phyloP scores from a whole-genome alignment of 495 filamentous ascomycete species.

The Penicillium waksmanii region DNA sequence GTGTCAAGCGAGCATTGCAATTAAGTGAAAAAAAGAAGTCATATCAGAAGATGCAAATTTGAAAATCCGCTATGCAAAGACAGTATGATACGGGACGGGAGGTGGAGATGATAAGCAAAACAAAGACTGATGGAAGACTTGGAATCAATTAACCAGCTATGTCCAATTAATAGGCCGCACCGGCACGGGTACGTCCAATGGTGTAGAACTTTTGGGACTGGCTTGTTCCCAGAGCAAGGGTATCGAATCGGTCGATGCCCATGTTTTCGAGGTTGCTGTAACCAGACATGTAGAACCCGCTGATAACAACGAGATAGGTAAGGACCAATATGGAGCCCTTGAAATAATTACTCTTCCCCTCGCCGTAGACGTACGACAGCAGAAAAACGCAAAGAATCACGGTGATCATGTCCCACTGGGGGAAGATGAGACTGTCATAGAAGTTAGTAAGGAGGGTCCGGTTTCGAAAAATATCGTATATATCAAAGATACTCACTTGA shows the following conservation, averaged over 20 bases:
- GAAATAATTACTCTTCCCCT: slow-evolving; percentile 80
- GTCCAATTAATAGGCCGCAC: slow-evolving; percentile 32
- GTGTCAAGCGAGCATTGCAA: too few species aligned
- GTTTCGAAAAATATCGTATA: too few species aligned
- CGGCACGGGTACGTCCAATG: slow-evolving; percentile 37
- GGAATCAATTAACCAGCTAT: neutral
- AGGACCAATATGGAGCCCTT: slow-evolving; percentile 91
- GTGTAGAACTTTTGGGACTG: slow-evolving; percentile 44
- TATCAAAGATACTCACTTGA: slow-evolving; percentile 58
- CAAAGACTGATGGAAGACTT: too few species aligned
- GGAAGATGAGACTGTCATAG: slow-evolving; percentile 79
- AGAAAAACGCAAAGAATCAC: slow-evolving; percentile 98
- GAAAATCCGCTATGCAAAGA: too few species aligned
- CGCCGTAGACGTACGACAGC: slow-evolving; percentile 95
- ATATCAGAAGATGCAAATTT: too few species aligned
- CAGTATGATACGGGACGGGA: too few species aligned
- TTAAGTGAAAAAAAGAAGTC: too few species aligned
- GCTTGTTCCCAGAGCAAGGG: slow-evolving; percentile 54
- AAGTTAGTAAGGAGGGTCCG: slow-evolving; percentile 12
- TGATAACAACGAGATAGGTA: slow-evolving; percentile 88
- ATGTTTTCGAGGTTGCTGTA: slow-evolving; percentile 64
- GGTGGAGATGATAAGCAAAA: too few species aligned
- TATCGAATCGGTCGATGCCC: slow-evolving; percentile 73
- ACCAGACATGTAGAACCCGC: slow-evolving; percentile 88
- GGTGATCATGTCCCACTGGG: slow-evolving; percentile 98